Evolutionary conservation across 2,329 filamentous ascomycete species (phyloP), one percentile per base, ranked within the genome.

Genomic region (Blumeria graminis): DNA sequence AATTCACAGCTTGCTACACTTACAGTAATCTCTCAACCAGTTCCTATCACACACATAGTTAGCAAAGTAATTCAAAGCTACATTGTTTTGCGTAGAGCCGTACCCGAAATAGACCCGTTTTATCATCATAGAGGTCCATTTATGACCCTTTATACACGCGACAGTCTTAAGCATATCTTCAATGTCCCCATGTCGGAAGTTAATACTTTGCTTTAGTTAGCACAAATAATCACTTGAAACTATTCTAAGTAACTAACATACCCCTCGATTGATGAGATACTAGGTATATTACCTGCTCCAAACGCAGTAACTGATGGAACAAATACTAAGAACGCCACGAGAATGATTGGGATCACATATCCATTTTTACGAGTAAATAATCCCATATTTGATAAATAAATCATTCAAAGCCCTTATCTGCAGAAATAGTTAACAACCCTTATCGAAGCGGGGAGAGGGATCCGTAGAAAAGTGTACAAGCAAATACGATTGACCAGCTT

Each of bases 161-260:
- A 90, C 70, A 6, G 80, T 84, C 68, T 85, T 83, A 63, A 92
- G 78, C 70, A 86, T 80, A 68, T 90, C 86, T 71, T 88, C 83
- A 60, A 88, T 87, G 66, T 88, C 84, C 76, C 52, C 48, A 52
- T 52, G 48, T 7, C 48, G 48, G 3, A 34, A 52, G 32, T 34
- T 50, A 22, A 38, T 18, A 9, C 9, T 41, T 52, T 35, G 22
- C n/a, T 10, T 33, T n/a, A 51, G 33, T 51, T 51, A 51, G 46
- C 7, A 2, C 9, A 32, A 33, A 28, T 41, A n/a, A 11, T 3
- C n/a, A 11, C n/a, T 41, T 41, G n/a, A 11, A 11, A 41, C n/a
- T 41, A 8, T 28, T 51, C 7, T 10, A 28, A 51, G 10, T 22
- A 32, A 32, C 4, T 11, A 10, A 51, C 22, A 51, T 28, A 72